A percentile compares a stretch with the other conserved stretches of the same genome.
phyloP scores from a whole-genome alignment of 768 basidiomycete genomes.

The Leccinum ochraceum region DNA sequence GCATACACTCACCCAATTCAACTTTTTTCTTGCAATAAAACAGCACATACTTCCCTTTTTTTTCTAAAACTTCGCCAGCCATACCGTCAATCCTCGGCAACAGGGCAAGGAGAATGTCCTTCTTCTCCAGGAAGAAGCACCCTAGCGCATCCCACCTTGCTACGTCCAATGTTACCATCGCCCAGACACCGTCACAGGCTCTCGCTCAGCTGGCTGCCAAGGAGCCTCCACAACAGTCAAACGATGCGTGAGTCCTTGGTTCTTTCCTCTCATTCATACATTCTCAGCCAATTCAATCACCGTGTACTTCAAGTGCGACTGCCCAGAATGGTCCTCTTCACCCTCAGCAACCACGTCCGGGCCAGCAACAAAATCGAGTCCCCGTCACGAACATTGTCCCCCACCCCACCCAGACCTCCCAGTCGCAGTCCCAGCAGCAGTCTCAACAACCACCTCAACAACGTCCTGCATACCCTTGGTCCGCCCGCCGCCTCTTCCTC shows the following conservation, averaged over 20 bases:
- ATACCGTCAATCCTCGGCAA: slow-evolving; percentile 67
- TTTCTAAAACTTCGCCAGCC: slow-evolving; percentile 39
- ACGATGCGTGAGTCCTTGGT: slow-evolving; percentile 38
- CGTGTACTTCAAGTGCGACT: slow-evolving; percentile 10
- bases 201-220: slow-evolving; percentile 55
- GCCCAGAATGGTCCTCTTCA: slow-evolving; percentile 27
- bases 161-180: slow-evolving; percentile 51
- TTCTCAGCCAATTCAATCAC: slow-evolving; percentile 3
- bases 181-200: slow-evolving; percentile 67
- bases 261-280: slow-evolving; percentile 3
- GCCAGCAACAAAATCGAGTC: slow-evolving; percentile 37
- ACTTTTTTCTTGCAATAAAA: slow-evolving; percentile 14
- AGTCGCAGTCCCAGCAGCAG: slow-evolving; percentile 36
- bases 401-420: slow-evolving; percentile 33
- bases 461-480: slow-evolving; percentile 81
- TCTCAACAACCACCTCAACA: slow-evolving; percentile 36
- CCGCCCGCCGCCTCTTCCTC: slow-evolving; percentile 69
- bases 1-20: slow-evolving; percentile 7
- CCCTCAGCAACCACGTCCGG: slow-evolving; percentile 36
- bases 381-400: slow-evolving; percentile 30
- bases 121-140: slow-evolving; percentile 89
- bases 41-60: slow-evolving; percentile 19
- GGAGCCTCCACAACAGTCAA: slow-evolving; percentile 29
- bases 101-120: slow-evolving; percentile 82
- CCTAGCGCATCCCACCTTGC: slow-evolving; percentile 48